Evolutionary conservation across 306 rosid species (phyloP).

Genomic region (Casuarina equisetifolia): DNA sequence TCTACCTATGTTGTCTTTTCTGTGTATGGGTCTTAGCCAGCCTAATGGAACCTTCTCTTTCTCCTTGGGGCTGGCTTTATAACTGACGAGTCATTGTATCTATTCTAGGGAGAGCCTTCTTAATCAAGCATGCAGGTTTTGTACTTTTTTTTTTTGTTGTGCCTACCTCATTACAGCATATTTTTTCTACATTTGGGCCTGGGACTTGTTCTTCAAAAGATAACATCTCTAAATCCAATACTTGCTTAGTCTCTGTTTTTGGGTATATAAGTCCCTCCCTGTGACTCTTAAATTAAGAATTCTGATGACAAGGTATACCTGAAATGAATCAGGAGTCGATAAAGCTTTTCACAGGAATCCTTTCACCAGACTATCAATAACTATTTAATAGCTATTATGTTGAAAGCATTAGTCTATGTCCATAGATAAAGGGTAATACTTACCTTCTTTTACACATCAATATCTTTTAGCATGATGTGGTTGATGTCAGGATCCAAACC

Average conservation of each 20-base stretch:
- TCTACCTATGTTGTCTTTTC: background rate
- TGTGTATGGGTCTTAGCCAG: background rate
- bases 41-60: background rate
- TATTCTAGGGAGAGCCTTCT: background rate
- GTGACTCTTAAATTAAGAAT: slow-evolving; percentile 1
- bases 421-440: background rate
- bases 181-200: background rate
- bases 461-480: background rate
- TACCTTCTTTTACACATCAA: background rate
- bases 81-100: background rate
- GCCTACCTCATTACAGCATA: background rate
- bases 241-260: slow-evolving; percentile 10
- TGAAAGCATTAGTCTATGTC: background rate
- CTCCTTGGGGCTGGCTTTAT: background rate
- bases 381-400: background rate
- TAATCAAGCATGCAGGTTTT: background rate
- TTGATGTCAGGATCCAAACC: background rate
- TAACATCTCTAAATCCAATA: too few relatives aligned
- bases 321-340: slow-evolving; percentile 6
- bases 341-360: background rate
- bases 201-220: background rate
- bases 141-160: background rate
- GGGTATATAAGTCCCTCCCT: slow-evolving; percentile 1
- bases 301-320: background rate
- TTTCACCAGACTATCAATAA: background rate